Evolutionary conservation across 106 monocot species (phyloP), one percentile per base, ranked within the genome.

Genomic region (Allium fistulosum): DNA sequence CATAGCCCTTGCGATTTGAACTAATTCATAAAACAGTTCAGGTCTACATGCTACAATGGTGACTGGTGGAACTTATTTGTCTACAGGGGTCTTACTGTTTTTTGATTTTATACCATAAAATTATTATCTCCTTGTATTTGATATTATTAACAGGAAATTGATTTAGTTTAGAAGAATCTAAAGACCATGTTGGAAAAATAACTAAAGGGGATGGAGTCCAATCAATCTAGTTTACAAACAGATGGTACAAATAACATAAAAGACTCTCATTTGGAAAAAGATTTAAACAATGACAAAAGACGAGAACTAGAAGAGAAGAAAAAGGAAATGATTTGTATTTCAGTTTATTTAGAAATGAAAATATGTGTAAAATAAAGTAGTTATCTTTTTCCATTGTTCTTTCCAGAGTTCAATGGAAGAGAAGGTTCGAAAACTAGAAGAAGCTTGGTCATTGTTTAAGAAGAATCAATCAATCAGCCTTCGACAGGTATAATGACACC

Each of bases 381-480:
- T 17, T 65, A 66, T 51, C 26, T 8, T 53, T 66, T n/a, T 58
- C 47, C 12, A 56, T 71, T 67, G 6, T 79, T 82, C 37, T 53
- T 72, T 49, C 11, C 69, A 92, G 91, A 75, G 67, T 62, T 73
- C 62, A 28, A 53, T 84, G 62, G 82, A 92, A 82, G 80, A 70
- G 37, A 67, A 15, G 51, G 76, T 87, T 47, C 87, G 73, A 64
- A 71, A 27, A 69, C 77, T 92, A 71, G 91, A 87, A 68, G 72
- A 75, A 17, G 77, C 80, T 57, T 84, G 82, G 82, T 79, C 69
- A 59, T 57, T 4, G 63, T 87, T 75, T 78, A 87, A 62, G 81
- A 69, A 8, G 91, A 92, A 51, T 84, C 84, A 22, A 55, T 74
- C 26, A 87, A 75, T 63, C 72, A 82, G 48, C 91, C 91, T 74